phyloP scores from a whole-genome alignment of 1,139 yeast species.

The Meyerozyma athensensis region DNA sequence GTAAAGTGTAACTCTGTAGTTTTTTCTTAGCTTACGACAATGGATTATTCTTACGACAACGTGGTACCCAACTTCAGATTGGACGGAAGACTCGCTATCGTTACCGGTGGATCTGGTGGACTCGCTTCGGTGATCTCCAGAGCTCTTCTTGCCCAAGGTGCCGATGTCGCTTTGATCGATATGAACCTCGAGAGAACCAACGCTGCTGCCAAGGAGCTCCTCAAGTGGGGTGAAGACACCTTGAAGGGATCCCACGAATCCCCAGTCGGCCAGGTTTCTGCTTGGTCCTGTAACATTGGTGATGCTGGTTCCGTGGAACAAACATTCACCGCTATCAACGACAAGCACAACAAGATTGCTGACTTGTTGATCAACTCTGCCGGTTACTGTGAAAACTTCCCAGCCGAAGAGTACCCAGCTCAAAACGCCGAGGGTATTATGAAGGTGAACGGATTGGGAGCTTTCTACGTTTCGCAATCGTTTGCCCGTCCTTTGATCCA shows the following conservation, averaged over 20 bases:
- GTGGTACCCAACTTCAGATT: constrained; percentile 55
- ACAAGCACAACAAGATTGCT: constrained; percentile 57
- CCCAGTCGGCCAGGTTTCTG: constrained; percentile 48
- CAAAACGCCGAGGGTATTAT: constrained; percentile 62
- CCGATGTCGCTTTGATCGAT: constrained; percentile 73
- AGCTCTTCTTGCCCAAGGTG: constrained; percentile 62
- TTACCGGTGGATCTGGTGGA: constrained; percentile 86
- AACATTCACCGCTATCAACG: constrained; percentile 46
- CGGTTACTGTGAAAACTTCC: constrained; percentile 77
- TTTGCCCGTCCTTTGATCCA: constrained; percentile 64
- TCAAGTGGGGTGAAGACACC: constrained; percentile 49
- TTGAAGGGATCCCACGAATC: constrained; percentile 35
- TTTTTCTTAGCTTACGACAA: constrained; percentile 1
- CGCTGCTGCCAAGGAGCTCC: constrained; percentile 56
- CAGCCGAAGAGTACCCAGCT: constrained; percentile 76
- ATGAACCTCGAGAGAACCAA: constrained; percentile 57
- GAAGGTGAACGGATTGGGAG: constrained; percentile 72
- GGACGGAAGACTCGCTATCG: constrained; percentile 66
- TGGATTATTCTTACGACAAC: constrained; percentile 34
- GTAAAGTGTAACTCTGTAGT: not conserved
- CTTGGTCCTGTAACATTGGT: constrained; percentile 77
- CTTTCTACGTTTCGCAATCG: constrained; percentile 57
- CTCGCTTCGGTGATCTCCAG: constrained; percentile 64
- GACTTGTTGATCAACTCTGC: constrained; percentile 71
- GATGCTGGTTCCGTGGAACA: constrained; percentile 58